phyloP scores from a whole-genome alignment of 1,284 basidiomycete species.

The Pyrrhoderma noxium region DNA sequence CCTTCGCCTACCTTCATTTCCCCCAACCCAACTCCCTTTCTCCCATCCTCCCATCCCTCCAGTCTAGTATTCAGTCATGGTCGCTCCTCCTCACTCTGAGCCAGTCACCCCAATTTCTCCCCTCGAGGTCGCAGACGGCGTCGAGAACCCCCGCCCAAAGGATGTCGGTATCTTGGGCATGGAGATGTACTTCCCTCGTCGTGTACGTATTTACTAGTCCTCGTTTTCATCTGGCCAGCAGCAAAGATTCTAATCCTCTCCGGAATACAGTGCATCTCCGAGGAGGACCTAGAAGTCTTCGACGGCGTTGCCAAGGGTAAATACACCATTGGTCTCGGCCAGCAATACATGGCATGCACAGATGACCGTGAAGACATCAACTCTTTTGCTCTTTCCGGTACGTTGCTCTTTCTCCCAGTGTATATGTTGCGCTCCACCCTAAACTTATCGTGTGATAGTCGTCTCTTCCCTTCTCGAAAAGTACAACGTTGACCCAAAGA shows the following conservation, averaged over 20 bases:
- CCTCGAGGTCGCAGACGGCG: conserved; percentile 17
- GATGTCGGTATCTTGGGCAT: conserved; percentile 90
- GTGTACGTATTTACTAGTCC: too few relatives aligned
- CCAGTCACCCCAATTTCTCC: conserved; percentile 18
- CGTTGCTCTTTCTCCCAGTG: conserved; percentile 25
- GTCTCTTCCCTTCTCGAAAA: conserved; percentile 86
- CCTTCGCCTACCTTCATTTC: background rate
- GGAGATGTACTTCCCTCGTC: conserved; percentile 91
- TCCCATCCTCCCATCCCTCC: background rate
- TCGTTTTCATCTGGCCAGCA: too few relatives aligned
- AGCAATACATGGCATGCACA: conserved; percentile 97
- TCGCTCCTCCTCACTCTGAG: conserved; percentile 17
- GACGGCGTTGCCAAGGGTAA: conserved; percentile 95
- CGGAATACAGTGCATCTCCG: conserved; percentile 92
- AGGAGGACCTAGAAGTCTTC: conserved; percentile 90
- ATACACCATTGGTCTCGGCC: conserved; percentile 98
- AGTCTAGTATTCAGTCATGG: conserved; percentile 9
- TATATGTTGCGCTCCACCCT: conserved; percentile 6
- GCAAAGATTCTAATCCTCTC: too few relatives aligned
- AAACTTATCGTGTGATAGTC: conserved; percentile 35
- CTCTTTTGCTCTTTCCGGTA: conserved; percentile 92
- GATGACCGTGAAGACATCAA: conserved; percentile 99
- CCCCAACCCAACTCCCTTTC: conserved; percentile 2
- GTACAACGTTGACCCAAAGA: conserved; percentile 93
- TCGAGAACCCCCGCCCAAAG: conserved; percentile 54